A percentile compares a stretch with the other conserved stretches of the same genome.
phyloP scores from a whole-genome alignment of 2,329 filamentous ascomycete species.

The Paramyrothecium sp. region DNA sequence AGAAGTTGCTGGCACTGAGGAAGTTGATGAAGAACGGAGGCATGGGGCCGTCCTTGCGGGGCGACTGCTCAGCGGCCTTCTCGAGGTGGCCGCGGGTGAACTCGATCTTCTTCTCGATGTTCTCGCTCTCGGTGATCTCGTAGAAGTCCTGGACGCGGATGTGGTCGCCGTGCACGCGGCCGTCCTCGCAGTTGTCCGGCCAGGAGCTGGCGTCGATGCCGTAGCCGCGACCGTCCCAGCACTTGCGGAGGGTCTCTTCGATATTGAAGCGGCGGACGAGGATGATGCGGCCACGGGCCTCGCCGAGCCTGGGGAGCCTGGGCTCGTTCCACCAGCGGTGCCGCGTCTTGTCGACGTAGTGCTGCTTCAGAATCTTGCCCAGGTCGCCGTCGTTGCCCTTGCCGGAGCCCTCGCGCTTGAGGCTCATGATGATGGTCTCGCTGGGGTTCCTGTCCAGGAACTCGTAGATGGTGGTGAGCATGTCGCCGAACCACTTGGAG shows the following conservation, averaged over 20 bases:
- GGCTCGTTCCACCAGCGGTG: constrained; percentile 77
- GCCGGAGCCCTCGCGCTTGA: constrained; percentile 90
- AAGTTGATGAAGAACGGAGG: constrained; percentile 87
- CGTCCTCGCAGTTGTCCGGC: constrained; percentile 87
- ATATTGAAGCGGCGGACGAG: constrained; percentile 78
- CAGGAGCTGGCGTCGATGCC: constrained; percentile 66
- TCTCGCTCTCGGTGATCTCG: constrained; percentile 72
- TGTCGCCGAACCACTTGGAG: constrained; percentile 71
- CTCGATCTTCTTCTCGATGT: constrained; percentile 78
- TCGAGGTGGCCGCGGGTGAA: constrained; percentile 74
- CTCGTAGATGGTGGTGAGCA: constrained; percentile 68
- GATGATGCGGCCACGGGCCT: constrained; percentile 79
- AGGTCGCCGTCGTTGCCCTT: constrained; percentile 77
- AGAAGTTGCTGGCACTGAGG: constrained; percentile 89
- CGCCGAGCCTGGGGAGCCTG: constrained; percentile 73
- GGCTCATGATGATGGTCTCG: constrained; percentile 80
- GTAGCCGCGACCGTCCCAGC: constrained; percentile 51
- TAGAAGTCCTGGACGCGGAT: constrained; percentile 94
- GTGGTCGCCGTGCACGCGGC: constrained; percentile 65
- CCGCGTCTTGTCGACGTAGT: constrained; percentile 60
- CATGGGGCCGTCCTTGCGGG: constrained; percentile 30
- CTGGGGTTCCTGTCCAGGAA: constrained; percentile 78
- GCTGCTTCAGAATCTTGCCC: constrained; percentile 66
- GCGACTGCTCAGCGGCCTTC: constrained; percentile 58
- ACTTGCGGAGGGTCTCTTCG: constrained; percentile 50